Evolutionary conservation across 179 eudicot genomes (phyloP), one percentile per base, ranked within the genome.

Genomic region (Beta corolliflora): DNA sequence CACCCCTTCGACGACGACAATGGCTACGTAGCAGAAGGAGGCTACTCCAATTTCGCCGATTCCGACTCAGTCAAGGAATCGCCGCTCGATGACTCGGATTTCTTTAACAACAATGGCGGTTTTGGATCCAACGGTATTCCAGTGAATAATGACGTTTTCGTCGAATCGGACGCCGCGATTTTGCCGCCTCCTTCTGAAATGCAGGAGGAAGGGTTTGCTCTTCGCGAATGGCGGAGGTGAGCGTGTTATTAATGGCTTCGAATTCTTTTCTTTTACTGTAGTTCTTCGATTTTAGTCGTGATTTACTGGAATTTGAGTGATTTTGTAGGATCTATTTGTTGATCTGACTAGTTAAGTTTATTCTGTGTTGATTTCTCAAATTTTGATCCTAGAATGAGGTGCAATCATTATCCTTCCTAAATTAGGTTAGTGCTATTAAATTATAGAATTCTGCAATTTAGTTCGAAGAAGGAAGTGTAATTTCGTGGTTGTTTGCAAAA

Each of bases 151-250:
- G 88, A 83, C 4, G 89, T 85, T 55, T 85, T 85, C 55, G 83
- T 73, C 13, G 86, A 77, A 7, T 81, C 84, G 2, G 75, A 66
- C 19, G 86, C 82, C 36, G 88, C 91, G 66, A 53, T 82, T 81
- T 80, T 88, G 81, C 90, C 90, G 19, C 88, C 90, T 9, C 88
- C 85, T 66, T 78, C 81, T 21, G 88, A 88, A 65, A 87, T 85
- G 86, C 81, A 80, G 36, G 86, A 85, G 82, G 86, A 86, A 77
- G 88, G 87, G 50, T 54, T 76, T 44, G 94, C 97, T 77, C 93
- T 93, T 46, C 86, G 90, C 25, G 91, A 91, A 68, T 91, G 95
- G 97, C 85, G 91, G 54, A 88, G 93, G 97, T 91, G 7, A 77
- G 87, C 7, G 21, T 18, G 21, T 60, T 18, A 45, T 81, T 7